phyloP scores from a whole-genome alignment of 495 filamentous ascomycete species.

The Aspergillus baeticus region DNA sequence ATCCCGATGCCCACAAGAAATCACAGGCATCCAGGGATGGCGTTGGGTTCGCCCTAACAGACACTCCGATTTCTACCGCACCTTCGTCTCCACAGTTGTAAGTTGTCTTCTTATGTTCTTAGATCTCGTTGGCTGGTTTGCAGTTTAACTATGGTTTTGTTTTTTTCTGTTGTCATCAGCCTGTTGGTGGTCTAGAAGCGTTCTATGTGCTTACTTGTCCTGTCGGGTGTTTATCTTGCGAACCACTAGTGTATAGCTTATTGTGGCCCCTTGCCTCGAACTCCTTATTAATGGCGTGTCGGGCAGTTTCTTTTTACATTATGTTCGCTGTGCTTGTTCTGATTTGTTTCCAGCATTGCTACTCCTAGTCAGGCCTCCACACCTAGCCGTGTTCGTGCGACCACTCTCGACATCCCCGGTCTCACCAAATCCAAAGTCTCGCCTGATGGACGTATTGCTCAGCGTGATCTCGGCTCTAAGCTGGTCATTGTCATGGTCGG shows the following conservation, averaged over 20 bases:
- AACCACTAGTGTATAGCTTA: not conserved
- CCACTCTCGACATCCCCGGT: slow-evolving; percentile 81
- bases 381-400: slow-evolving; percentile 66
- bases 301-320: not conserved
- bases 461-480: slow-evolving; percentile 91
- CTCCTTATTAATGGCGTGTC: not conserved
- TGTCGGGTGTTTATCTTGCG: not conserved
- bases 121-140: slow-evolving; percentile 18
- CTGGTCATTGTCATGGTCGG: slow-evolving; percentile 98
- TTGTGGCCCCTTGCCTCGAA: not conserved
- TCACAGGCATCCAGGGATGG: slow-evolving; percentile 48
- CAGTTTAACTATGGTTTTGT: slow-evolving; percentile 3
- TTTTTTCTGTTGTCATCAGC: slow-evolving; percentile 4
- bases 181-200: slow-evolving; percentile 15
- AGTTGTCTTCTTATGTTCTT: slow-evolving; percentile 31
- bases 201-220: not conserved
- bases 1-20: slow-evolving; percentile 46
- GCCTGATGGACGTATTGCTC: slow-evolving; percentile 88
- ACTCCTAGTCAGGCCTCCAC: slow-evolving; percentile 43
- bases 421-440: slow-evolving; percentile 92
- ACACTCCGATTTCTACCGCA: slow-evolving; percentile 69
- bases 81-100: slow-evolving; percentile 72
- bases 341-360: slow-evolving; percentile 16
- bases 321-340: not conserved
- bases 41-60: slow-evolving; percentile 57